Evolutionary conservation across 805 yeast genomes (phyloP), one percentile per base, ranked within the genome.

Genomic region (Myxozyma neotropica): DNA sequence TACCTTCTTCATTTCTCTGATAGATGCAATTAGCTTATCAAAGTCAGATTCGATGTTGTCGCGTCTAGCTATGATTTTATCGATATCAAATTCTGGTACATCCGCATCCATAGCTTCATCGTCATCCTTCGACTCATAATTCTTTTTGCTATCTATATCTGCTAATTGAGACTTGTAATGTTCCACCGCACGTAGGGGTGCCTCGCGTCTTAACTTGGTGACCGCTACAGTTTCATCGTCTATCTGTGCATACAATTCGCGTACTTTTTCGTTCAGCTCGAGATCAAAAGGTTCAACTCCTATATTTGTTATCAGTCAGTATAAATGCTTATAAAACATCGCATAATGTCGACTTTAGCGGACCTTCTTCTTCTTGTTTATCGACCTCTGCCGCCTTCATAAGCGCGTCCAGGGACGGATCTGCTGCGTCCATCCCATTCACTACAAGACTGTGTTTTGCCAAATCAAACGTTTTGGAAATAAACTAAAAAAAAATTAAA

Each of bases 221-320:
- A 85, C 80, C 56, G 76, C 78, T 0, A 83, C 80, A 0, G 89
- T 83, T 63, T 82, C 83, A 43, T 75, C 48, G 65, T 76, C 58
- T 67, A 77, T 31, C 70, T 73, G 57, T 66, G 73, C 53, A 68
- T 72, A 58, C 57, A 71, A 29, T 55, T 80, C 77, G 46, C 92
- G 76, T 35, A 88, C 79, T 58, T 77, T 70, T 58, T 81, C 84
- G 71, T 87, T 86, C 58, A 87, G 71, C 13, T 80, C 83, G 38
- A 81, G 72, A 68, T 88, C 91, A 70, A 86, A 87, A 0, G 91
- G 89, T 69, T 86, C 94, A 6, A 82, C 78, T 59, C 80, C 80
- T 54, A 66, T 1, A 2, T 12, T 15, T 3, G 19, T n/a, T 12
- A 59, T 62, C 39, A 31, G 24, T 66, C 63, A 46, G 67, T 67